Base-by-base conservation (phyloP, 164 flowering plant species). In the Berberis thunbergii region DNA sequence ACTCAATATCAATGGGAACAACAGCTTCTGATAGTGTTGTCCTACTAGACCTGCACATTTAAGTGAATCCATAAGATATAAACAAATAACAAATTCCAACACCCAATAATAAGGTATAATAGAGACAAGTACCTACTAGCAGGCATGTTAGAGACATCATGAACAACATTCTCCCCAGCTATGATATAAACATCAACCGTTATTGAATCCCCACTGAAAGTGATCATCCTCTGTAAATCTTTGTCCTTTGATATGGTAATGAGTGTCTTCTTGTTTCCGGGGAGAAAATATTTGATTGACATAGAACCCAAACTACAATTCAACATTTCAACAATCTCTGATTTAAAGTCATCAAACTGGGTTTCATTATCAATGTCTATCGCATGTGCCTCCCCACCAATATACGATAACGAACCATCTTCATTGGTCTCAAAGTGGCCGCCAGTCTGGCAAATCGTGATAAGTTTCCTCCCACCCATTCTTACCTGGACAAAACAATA, bases 331-430 rank as follows among this genome's bases (percentile, higher is more conserved):
- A 12, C 41, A 57, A 57, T 57, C 60, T 57, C 60, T 11, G 8
- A 57, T 9, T 57, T 57, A 41, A 57, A 57, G 2, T 41, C 60
- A 2, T 57, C 60, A 40, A 57, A 57, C 2, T 7, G 1, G 6
- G 60, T 57, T 5, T 41, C n/a, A 41, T 57, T 3, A 42, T 57
- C 60, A 41, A 57, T n/a, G 4, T 57, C 60, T 7, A 57, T 7
- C 10, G 43, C 60, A 57, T 57, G 60, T 39, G 60, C 60, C 6
- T 57, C 60, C 12, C 60, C 60, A 26, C 60, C 60, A 41, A 40
- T 57, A 41, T 57, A 57, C 41, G 11, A 41, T 7, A 57, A 57
- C 1, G 60, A 41, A 57, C 60, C 60, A 41, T 57, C 60, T 41
- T 41, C 41, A 2, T 57, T 39, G 2, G 45, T 57, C 60, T 40